These are phyloP conservation scores for Pisolithus sp. DNA, from an alignment of 768 basidiomycete species.

Conservation along the genomic window DNA sequence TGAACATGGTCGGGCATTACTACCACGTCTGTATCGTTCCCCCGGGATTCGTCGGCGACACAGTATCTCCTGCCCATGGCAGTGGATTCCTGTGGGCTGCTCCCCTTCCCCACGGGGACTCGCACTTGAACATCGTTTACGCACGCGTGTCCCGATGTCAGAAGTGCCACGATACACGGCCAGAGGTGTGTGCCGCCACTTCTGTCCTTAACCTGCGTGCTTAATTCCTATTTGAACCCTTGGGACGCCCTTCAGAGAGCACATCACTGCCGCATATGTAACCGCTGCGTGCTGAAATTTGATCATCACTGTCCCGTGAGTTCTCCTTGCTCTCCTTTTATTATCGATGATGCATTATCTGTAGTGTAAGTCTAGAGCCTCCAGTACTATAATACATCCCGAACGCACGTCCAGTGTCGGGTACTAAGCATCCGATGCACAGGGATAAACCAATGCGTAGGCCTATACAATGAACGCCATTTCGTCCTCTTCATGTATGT, in stretches of 20 bases:
- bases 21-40: conserved; percentile 73
- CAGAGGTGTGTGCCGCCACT: conserved; percentile 55
- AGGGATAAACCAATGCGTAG: conserved; percentile 99
- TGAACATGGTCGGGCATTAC: conserved; percentile 79
- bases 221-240: conserved; percentile 8
- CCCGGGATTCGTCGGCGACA: conserved; percentile 76
- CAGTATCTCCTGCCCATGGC: conserved; percentile 32
- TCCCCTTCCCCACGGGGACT: conserved; percentile 19
- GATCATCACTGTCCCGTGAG: conserved; percentile 89
- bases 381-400: neutral
- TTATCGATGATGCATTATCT: neutral
- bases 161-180: conserved; percentile 62
- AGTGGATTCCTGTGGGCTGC: conserved; percentile 54
- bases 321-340: conserved; percentile 15
- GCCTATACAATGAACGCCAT: conserved; percentile 90
- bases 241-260: conserved; percentile 53
- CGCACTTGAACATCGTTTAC: conserved; percentile 43
- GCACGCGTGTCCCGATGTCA: conserved; percentile 57
- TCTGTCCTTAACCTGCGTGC: neutral
- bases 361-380: conserved; percentile 34
- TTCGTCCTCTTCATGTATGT: conserved; percentile 91
- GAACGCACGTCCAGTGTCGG: neutral
- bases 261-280: conserved; percentile 91
- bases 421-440: conserved; percentile 2
- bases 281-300: conserved; percentile 82